phyloP scores from a whole-genome alignment of 352 stramenopile species.

The Phytopythium cucurbitacearum region DNA sequence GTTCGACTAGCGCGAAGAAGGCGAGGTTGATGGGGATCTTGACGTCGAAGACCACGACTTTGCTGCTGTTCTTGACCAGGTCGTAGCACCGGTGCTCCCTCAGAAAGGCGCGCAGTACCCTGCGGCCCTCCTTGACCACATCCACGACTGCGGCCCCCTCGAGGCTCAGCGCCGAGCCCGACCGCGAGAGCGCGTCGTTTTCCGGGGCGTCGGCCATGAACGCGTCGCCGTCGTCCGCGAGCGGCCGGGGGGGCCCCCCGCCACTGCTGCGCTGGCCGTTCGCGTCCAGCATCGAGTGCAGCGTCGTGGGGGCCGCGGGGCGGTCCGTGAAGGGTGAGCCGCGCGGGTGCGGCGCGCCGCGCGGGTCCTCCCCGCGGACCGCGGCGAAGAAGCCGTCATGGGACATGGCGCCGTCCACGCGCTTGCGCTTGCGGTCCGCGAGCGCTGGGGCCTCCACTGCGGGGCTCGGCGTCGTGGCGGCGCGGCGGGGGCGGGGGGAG shows the following conservation, averaged over 20 bases:
- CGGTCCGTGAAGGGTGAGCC: slow-evolving; percentile 17
- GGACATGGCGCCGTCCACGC: slow-evolving; percentile 54
- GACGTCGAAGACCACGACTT: slow-evolving; percentile 97
- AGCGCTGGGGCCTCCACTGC: slow-evolving; percentile 19
- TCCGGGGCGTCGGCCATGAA: slow-evolving; percentile 23
- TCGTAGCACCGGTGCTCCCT: slow-evolving; percentile 91
- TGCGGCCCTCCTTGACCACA: slow-evolving; percentile 69
- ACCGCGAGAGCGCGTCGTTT: neutral
- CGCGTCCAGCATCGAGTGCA: slow-evolving; percentile 13
- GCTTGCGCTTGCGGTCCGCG: slow-evolving; percentile 55
- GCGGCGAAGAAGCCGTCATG: slow-evolving; percentile 55
- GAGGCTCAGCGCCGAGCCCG: slow-evolving; percentile 31
- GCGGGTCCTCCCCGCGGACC: slow-evolving; percentile 27
- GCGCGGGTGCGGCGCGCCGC: slow-evolving; percentile 20
- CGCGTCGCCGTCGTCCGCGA: slow-evolving; percentile 27
- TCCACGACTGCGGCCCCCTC: slow-evolving; percentile 46
- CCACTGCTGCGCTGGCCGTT: slow-evolving; percentile 18
- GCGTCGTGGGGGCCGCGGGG: slow-evolving; percentile 11
- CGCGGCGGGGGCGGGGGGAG: neutral
- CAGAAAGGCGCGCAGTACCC: slow-evolving; percentile 89
- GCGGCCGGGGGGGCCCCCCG: slow-evolving; percentile 10
- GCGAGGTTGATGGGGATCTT: slow-evolving; percentile 98
- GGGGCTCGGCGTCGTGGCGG: neutral
- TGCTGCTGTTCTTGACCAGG: slow-evolving; percentile 95
- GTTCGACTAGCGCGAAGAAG: slow-evolving; percentile 99